Conservation (phyloP, 2,329 filamentous ascomycete genomes). For the Thielaviopsis euricoi region DNA sequence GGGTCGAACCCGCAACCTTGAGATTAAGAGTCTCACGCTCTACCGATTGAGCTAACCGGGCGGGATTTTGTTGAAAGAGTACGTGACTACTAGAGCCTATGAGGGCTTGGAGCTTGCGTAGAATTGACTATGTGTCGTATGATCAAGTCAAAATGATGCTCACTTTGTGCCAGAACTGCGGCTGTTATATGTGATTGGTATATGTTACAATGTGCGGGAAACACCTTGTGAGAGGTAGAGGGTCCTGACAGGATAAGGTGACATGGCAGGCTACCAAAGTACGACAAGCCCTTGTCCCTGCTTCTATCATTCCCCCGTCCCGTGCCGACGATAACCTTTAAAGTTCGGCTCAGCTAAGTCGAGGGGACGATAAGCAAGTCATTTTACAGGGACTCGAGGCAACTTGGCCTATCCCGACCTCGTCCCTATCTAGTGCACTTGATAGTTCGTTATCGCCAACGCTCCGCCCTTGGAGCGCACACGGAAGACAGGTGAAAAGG, state of each 20-base stretch:
- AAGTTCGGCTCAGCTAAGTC: not conserved
- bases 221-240: too few relatives aligned
- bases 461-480: too few relatives aligned
- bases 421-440: too few relatives aligned
- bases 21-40: constrained; percentile 55
- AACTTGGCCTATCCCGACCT: too few relatives aligned
- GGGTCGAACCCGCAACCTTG: constrained; percentile 27
- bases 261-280: not conserved
- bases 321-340: not conserved
- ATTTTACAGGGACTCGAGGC: too few relatives aligned
- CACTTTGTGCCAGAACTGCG: too few relatives aligned
- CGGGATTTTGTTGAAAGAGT: constrained; percentile 13
- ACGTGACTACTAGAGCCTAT: too few relatives aligned
- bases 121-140: too few relatives aligned
- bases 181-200: too few relatives aligned
- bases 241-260: not conserved
- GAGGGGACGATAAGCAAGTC: not conserved
- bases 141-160: too few relatives aligned
- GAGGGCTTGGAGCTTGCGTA: too few relatives aligned
- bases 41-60: constrained; percentile 54
- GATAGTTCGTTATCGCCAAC: not conserved
- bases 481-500: constrained; percentile 10
- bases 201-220: too few relatives aligned
- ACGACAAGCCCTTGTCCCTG: not conserved
- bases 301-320: not conserved